These are phyloP conservation scores for Penstemon newberryi DNA, from an alignment of 257 asterid genomes.

Conservation along the genomic window DNA sequence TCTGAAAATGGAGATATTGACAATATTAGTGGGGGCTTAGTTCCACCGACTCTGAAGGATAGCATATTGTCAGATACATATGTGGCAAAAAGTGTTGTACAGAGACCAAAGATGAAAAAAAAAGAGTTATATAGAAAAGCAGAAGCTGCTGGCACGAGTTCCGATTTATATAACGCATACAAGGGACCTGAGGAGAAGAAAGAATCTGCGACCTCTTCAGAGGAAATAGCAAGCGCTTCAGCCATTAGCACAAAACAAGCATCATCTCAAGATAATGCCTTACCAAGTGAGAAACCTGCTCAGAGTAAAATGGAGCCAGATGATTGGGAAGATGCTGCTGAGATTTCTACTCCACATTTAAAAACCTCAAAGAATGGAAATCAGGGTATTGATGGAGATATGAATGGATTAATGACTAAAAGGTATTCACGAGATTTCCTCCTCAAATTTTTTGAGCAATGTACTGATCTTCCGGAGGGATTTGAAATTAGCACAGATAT, in stretches of 20 bases:
- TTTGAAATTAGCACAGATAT: conserved; percentile 51
- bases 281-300: conserved; percentile 39
- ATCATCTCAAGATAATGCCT: conserved; percentile 38
- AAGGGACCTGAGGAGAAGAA: conserved; percentile 90
- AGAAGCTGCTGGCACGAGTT: conserved; percentile 77
- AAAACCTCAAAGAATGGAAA: conserved; percentile 43
- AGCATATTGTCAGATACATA: conserved; percentile 49
- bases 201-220: conserved; percentile 42
- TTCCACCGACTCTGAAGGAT: conserved; percentile 45
- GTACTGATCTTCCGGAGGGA: conserved; percentile 62
- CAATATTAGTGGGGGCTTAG: conserved; percentile 26
- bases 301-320: conserved; percentile 70
- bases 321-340: conserved; percentile 99
- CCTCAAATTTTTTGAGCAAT: conserved; percentile 69
- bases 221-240: conserved; percentile 36
- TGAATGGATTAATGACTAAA: conserved; percentile 45
- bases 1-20: conserved; percentile 42
- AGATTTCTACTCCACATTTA: conserved; percentile 53
- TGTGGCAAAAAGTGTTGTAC: conserved; percentile 43
- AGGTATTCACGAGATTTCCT: conserved; percentile 86
- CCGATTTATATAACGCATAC: conserved; percentile 89
- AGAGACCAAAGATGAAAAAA: conserved; percentile 48
- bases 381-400: conserved; percentile 42
- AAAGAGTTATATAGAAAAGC: conserved; percentile 55
- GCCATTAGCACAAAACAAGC: conserved; percentile 34